phyloP scores from a whole-genome alignment of 805 yeast genomes.

The Candida germanica region DNA sequence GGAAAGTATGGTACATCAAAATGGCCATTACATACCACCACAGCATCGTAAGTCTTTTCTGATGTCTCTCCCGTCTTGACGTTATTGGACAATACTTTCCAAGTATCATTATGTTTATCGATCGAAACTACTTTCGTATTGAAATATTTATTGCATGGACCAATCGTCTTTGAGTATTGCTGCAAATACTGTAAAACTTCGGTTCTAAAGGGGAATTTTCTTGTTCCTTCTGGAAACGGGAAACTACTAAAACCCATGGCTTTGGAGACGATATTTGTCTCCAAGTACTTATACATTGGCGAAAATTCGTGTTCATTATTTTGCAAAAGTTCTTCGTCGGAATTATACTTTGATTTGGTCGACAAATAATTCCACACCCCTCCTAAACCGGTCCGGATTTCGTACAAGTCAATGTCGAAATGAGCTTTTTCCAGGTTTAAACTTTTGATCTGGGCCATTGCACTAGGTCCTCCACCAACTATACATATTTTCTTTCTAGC shows the following conservation, averaged over 20 bases:
- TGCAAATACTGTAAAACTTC: conserved; percentile 63
- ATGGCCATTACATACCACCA: conserved; percentile 40
- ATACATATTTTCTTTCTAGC: conserved; percentile 49
- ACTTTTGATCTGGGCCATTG: conserved; percentile 64
- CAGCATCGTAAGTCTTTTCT: conserved; percentile 28
- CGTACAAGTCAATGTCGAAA: conserved; percentile 56
- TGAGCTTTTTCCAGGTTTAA: conserved; percentile 46
- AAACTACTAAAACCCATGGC: conserved; percentile 56
- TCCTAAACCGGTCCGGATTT: conserved; percentile 57
- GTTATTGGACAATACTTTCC: conserved; percentile 16
- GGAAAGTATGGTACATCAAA: conserved; percentile 36
- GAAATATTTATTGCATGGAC: conserved; percentile 11
- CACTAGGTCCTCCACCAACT: conserved; percentile 79
- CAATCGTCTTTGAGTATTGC: conserved; percentile 42
- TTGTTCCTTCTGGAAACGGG: conserved; percentile 24
- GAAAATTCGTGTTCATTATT: conserved; percentile 21
- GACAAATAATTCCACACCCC: conserved; percentile 64
- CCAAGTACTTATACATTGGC: conserved; percentile 62
- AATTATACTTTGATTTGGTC: conserved; percentile 6
- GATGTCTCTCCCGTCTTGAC: conserved; percentile 2
- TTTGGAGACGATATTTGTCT: conserved; percentile 63
- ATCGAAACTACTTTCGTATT: conserved; percentile 15
- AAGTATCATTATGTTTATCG: conserved; percentile 9
- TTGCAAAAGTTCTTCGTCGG: conserved; percentile 9
- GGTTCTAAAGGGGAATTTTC: conserved; percentile 55